phyloP scores from a whole-genome alignment of 176 grass and related monocot genomes.

The Oryza australiensis region DNA sequence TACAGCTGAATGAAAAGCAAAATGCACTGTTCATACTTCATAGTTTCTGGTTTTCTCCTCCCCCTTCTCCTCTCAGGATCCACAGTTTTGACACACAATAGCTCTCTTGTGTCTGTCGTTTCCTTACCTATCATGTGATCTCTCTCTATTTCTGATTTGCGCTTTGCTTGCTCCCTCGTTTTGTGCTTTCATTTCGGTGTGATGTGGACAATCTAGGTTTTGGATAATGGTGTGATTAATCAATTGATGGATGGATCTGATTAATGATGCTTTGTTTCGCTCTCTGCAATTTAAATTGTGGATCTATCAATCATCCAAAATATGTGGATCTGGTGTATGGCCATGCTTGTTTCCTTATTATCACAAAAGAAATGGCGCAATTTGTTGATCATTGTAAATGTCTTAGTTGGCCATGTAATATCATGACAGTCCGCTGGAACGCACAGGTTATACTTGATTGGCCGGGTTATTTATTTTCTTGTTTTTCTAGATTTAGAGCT shows the following conservation, averaged over 20 bases:
- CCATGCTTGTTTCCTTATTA: background rate
- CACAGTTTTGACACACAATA: constrained; percentile 20
- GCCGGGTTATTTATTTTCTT: no score
- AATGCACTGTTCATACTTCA: background rate
- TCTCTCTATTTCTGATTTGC: background rate
- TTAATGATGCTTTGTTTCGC: constrained; percentile 22
- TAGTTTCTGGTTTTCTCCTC: background rate
- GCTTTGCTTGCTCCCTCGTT: background rate
- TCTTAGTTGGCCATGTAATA: no score
- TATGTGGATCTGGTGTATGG: background rate
- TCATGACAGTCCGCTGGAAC: no score
- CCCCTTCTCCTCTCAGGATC: background rate
- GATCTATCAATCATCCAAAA: background rate
- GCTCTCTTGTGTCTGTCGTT: constrained; percentile 12
- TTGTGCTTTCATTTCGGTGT: constrained; percentile 18
- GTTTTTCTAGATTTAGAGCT: no score
- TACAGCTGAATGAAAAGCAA: background rate
- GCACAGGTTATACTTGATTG: no score
- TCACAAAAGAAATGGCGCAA: background rate
- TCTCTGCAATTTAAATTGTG: constrained; percentile 21
- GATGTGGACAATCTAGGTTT: constrained; percentile 36
- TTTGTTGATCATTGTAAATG: background rate
- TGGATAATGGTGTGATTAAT: constrained; percentile 50
- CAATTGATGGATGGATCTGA: constrained; percentile 25
- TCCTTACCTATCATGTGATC: background rate